phyloP scores from a whole-genome alignment of 2,329 filamentous ascomycete genomes.

The Plectosphaerella cucumerina region DNA sequence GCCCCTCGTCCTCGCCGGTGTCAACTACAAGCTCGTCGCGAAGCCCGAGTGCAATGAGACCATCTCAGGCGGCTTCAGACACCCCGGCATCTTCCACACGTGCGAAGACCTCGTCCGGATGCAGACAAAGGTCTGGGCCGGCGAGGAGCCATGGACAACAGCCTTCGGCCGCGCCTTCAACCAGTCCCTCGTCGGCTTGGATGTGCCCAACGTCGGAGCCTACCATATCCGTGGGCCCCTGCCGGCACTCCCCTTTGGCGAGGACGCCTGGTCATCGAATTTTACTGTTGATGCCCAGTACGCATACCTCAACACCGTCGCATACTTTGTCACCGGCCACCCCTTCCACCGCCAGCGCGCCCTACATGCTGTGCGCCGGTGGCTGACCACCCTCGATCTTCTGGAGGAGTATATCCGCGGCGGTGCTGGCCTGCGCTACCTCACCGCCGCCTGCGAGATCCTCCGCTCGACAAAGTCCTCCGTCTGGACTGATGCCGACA shows the following conservation, averaged over 20 bases:
- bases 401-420: not conserved
- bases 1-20: not conserved
- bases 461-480: not conserved
- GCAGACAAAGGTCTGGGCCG: conserved; percentile 25
- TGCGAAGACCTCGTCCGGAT: conserved; percentile 33
- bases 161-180: not conserved
- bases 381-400: not conserved
- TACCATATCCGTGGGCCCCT: conserved; percentile 20
- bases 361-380: not conserved
- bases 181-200: conserved; percentile 16
- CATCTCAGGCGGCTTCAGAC: not conserved
- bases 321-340: not conserved
- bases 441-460: not conserved
- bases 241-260: conserved; percentile 29
- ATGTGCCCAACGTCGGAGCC: conserved; percentile 26
- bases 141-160: conserved; percentile 24
- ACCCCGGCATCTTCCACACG: conserved; percentile 24
- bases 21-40: not conserved
- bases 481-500: not conserved
- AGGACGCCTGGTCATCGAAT: conserved; percentile 12
- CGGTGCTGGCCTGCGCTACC: not conserved
- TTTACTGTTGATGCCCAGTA: conserved; percentile 35
- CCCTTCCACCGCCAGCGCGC: not conserved
- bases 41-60: not conserved
- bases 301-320: conserved; percentile 22